Evolutionary conservation across 1,284 basidiomycete species (phyloP).

Genomic region (Rhodotorula sp.): DNA sequence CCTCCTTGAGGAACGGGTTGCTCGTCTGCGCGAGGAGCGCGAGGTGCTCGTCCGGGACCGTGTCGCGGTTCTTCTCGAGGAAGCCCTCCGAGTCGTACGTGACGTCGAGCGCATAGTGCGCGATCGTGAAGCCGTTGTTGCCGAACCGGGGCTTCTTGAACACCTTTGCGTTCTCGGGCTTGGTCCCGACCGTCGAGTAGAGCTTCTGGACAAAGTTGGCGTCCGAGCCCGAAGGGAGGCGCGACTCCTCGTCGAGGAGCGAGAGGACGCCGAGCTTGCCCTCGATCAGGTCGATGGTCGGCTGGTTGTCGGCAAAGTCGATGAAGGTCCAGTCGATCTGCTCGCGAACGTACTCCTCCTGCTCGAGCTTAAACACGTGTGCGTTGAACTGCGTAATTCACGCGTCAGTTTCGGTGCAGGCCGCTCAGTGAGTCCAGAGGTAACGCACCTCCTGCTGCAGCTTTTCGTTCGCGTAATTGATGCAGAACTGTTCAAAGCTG

Average conservation of each 20-base stretch:
- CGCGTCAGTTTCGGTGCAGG: too few species aligned
- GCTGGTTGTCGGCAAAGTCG: slow-evolving; percentile 97
- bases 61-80: slow-evolving; percentile 98
- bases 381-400: slow-evolving; percentile 82
- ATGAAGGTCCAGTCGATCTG: slow-evolving; percentile 99
- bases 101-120: slow-evolving; percentile 97
- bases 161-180: slow-evolving; percentile 80
- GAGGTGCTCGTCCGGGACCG: slow-evolving; percentile 98
- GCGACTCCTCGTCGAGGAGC: slow-evolving; percentile 95
- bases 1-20: slow-evolving; percentile 91
- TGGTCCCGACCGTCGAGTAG: slow-evolving; percentile 73
- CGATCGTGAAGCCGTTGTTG: slow-evolving; percentile 94
- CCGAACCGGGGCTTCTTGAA: slow-evolving; percentile 99
- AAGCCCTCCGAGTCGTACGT: slow-evolving; percentile 98
- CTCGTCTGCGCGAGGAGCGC: slow-evolving; percentile 77
- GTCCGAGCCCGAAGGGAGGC: slow-evolving; percentile 91
- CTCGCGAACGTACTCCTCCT: slow-evolving; percentile 98
- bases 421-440: too few species aligned
- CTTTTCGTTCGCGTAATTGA: slow-evolving; percentile 99
- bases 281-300: slow-evolving; percentile 98
- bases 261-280: slow-evolving; percentile 94
- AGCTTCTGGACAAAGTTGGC: slow-evolving; percentile 92
- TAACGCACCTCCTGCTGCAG: slow-evolving; percentile 93
- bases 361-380: slow-evolving; percentile 95
- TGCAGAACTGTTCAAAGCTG: slow-evolving; percentile 99